Percentiles rank a stretch among this genome's conserved stretches.
Evolutionary conservation across 306 rosid species (phyloP).

Genomic region (Acacia acuminata): DNA sequence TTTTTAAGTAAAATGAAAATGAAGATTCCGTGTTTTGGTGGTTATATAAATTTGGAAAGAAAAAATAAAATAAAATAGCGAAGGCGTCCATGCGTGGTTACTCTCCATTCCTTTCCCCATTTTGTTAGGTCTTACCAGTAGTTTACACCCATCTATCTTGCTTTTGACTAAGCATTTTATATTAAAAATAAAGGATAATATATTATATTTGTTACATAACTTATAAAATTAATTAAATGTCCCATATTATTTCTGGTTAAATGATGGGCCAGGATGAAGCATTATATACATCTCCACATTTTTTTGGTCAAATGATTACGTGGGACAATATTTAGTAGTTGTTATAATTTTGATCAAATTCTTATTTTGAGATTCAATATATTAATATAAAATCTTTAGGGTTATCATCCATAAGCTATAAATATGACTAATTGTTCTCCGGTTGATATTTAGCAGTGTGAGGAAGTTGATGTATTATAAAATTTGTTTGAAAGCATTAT

Average conservation of each 20-base stretch:
- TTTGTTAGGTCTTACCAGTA: background rate
- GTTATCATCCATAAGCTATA: too few species aligned
- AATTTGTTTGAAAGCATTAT: too few species aligned
- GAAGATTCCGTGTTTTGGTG: background rate
- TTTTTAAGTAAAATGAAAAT: too few species aligned
- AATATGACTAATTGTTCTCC: too few species aligned
- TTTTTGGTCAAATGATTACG: too few species aligned
- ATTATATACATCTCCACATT: too few species aligned
- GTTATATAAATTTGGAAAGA: background rate
- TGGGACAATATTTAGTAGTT: too few species aligned
- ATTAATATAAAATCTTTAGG: background rate
- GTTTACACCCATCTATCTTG: background rate
- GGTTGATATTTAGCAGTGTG: too few species aligned
- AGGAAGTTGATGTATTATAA: background rate
- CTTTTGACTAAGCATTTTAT: background rate
- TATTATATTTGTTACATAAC: background rate
- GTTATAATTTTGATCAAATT: background rate
- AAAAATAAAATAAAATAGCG: background rate
- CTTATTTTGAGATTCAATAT: too few species aligned
- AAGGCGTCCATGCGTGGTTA: background rate
- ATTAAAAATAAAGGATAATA: background rate
- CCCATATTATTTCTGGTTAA: background rate
- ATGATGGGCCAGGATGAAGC: background rate
- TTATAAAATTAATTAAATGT: background rate
- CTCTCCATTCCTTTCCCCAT: background rate